A percentile compares a stretch with the other conserved stretches of the same genome.
phyloP scores from a whole-genome alignment of 441 rosid species.

The Aquilaria agallochum region DNA sequence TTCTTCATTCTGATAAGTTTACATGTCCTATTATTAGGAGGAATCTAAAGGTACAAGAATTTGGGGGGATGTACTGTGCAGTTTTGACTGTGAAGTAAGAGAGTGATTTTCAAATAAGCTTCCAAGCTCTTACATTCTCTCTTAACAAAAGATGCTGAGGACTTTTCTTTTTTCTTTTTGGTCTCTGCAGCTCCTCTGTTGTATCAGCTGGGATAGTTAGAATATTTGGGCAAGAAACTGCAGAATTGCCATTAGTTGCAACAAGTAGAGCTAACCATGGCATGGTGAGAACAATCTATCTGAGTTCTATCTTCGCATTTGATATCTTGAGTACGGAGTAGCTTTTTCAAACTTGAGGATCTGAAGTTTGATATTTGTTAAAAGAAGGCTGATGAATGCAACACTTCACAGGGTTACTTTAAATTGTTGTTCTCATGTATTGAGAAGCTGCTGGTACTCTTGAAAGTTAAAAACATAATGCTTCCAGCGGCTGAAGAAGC shows the following conservation, averaged over 20 bases:
- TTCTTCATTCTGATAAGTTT: constrained; percentile 5
- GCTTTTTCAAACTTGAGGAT: not conserved
- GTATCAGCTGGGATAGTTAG: constrained; percentile 47
- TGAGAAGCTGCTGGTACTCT: constrained; percentile 68
- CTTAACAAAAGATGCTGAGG: constrained; percentile 6
- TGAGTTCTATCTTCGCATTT: constrained; percentile 1
- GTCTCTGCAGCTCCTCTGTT: constrained; percentile 35
- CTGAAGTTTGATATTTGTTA: not conserved
- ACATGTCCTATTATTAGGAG: constrained; percentile 21
- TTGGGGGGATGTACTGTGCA: constrained; percentile 47
- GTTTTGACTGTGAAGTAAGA: constrained; percentile 42
- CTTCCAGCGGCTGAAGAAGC: constrained; percentile 94
- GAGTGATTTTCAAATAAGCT: not conserved
- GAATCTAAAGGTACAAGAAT: constrained; percentile 43
- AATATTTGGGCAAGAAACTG: constrained; percentile 43
- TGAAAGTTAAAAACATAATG: constrained; percentile 65
- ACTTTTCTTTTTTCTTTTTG: constrained; percentile 10
- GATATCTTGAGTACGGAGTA: not conserved
- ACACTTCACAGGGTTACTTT: constrained; percentile 69
- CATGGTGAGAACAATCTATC: constrained; percentile 39
- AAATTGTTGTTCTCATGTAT: constrained; percentile 76
- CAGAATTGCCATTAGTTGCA: constrained; percentile 50
- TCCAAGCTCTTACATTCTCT: not conserved
- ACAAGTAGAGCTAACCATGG: constrained; percentile 49
- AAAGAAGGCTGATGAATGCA: not conserved